Evolutionary conservation across 1,284 basidiomycete species (phyloP).

Genomic region (Phlebopus sp.): DNA sequence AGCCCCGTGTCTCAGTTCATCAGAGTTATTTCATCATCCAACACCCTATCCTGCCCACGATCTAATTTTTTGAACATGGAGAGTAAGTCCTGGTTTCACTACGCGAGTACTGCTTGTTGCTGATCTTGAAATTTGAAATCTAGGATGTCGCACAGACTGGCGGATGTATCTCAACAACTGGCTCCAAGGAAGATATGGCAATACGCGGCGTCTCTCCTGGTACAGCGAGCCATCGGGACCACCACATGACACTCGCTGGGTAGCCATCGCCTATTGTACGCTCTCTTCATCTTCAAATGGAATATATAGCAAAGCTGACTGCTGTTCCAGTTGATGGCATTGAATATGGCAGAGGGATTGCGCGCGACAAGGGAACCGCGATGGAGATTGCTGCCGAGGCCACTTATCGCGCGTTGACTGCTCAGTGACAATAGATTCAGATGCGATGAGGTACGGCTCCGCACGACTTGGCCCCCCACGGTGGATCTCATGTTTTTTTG

Average conservation of each 20-base stretch:
- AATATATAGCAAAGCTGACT: not conserved
- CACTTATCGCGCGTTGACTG: slow-evolving; percentile 23
- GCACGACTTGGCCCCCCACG: slow-evolving; percentile 7
- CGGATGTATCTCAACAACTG: slow-evolving; percentile 29
- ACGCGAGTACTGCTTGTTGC: not conserved
- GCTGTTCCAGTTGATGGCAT: slow-evolving; percentile 23
- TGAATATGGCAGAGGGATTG: slow-evolving; percentile 29
- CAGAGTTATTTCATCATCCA: not conserved
- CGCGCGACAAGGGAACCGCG: slow-evolving; percentile 29
- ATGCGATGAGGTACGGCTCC: slow-evolving; percentile 19
- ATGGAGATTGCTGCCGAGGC: slow-evolving; percentile 32
- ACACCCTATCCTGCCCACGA: slow-evolving; percentile 2
- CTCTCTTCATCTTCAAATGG: not conserved
- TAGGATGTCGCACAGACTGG: slow-evolving; percentile 26
- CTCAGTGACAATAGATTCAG: slow-evolving; percentile 4
- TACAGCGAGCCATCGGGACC: slow-evolving; percentile 21
- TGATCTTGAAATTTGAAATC: slow-evolving; percentile 7
- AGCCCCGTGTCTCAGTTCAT: too few species aligned
- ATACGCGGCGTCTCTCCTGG: slow-evolving; percentile 27
- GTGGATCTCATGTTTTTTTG: not conserved
- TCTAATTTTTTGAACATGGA: slow-evolving; percentile 17
- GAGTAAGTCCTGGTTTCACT: slow-evolving; percentile 14
- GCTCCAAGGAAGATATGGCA: slow-evolving; percentile 31
- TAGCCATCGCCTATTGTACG: slow-evolving; percentile 29
- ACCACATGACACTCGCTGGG: slow-evolving; percentile 25